A percentile compares a stretch with the other conserved stretches of the same genome.
These are phyloP conservation scores for Rhododendron henanense DNA, from an alignment of 148 eudicot species.

Conservation along the genomic window DNA sequence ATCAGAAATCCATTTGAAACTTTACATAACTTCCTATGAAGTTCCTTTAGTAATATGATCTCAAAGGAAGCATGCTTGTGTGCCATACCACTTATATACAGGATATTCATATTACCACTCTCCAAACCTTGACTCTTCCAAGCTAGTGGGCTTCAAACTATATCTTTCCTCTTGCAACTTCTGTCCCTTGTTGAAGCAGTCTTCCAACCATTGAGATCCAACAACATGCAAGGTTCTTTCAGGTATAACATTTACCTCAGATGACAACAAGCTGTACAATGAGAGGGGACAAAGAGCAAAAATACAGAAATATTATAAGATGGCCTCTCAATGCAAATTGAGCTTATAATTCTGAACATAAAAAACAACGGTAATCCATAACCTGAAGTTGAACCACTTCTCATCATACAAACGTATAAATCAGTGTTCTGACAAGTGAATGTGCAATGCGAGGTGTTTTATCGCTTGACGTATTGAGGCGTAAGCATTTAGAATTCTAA, in stretches of 20 bases:
- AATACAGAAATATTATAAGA: background rate
- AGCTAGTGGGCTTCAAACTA: conserved; percentile 45
- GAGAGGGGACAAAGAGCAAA: too few relatives aligned
- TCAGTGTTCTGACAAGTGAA: too few relatives aligned
- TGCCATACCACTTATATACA: background rate
- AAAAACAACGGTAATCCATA: too few relatives aligned
- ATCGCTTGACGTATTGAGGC: too few relatives aligned
- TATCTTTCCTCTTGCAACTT: conserved; percentile 52
- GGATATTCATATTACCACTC: conserved; percentile 28
- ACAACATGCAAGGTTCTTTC: conserved; percentile 60
- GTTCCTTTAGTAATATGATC: too few relatives aligned
- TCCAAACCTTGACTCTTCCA: conserved; percentile 42
- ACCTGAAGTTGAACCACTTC: too few relatives aligned
- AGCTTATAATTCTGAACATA: too few relatives aligned
- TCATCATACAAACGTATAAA: too few relatives aligned
- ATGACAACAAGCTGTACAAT: conserved; percentile 51
- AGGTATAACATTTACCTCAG: conserved; percentile 35
- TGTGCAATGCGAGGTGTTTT: too few relatives aligned
- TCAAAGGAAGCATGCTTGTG: background rate
- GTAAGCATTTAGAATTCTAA: too few relatives aligned
- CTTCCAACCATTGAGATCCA: conserved; percentile 71
- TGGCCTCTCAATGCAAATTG: background rate
- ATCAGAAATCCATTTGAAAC: too few relatives aligned
- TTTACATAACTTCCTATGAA: too few relatives aligned
- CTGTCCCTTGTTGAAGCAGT: conserved; percentile 47